Percentiles rank a stretch among this genome's conserved stretches.
phyloP scores from a whole-genome alignment of 345 rosid genomes.

The Eucalyptus regnans region DNA sequence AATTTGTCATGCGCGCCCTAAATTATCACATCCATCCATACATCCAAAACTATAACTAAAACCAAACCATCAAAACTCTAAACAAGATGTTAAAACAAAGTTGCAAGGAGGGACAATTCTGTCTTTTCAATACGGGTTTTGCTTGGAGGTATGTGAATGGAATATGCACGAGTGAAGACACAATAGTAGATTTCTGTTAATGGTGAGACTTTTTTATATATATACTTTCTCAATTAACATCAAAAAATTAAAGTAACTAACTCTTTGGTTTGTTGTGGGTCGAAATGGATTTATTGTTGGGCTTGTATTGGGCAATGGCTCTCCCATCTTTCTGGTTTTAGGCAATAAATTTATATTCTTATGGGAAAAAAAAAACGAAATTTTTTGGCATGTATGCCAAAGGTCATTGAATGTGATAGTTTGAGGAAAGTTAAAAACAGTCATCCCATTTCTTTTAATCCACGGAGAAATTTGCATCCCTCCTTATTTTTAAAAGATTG shows the following conservation, averaged over 20 bases:
- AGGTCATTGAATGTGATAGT: not conserved
- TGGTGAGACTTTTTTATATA: no score
- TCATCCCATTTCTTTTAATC: no score
- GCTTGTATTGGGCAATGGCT: not conserved
- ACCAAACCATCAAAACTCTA: not conserved
- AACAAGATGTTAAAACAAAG: not conserved
- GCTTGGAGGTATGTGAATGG: no score
- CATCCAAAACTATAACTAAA: not conserved
- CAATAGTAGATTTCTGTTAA: no score
- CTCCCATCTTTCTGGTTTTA: not conserved
- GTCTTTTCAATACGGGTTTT: not conserved
- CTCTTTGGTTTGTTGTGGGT: not conserved
- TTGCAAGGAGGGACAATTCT: not conserved
- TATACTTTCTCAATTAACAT: no score
- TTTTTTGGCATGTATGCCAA: no score
- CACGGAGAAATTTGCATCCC: no score
- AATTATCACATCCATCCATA: not conserved
- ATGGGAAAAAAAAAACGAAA: accelerated
- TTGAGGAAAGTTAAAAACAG: no score
- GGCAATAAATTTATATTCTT: not conserved
- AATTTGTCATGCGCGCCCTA: no score
- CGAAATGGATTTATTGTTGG: not conserved
- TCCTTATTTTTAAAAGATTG: no score
- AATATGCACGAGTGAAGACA: no score
- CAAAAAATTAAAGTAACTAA: not conserved